Conservation (phyloP, 805 yeast species). For the Kuraishia piskuri region DNA sequence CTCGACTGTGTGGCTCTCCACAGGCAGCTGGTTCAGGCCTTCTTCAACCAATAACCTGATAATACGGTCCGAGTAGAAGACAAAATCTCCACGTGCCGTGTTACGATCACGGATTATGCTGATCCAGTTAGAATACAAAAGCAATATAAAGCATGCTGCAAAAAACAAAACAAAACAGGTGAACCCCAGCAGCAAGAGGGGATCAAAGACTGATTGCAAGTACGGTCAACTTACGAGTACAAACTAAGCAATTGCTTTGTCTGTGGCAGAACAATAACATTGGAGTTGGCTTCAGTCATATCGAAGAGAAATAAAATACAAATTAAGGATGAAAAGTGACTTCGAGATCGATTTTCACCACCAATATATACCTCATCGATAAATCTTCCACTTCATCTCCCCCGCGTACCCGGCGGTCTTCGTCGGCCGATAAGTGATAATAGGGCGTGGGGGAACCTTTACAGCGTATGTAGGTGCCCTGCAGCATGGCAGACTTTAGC, state of each 20-base stretch:
- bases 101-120: constrained; percentile 73
- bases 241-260: constrained; percentile 85
- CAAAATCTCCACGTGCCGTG: constrained; percentile 86
- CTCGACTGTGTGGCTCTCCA: constrained; percentile 52
- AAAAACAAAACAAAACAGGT: neutral
- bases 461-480: neutral
- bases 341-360: neutral
- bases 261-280: constrained; percentile 70
- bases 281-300: constrained; percentile 14
- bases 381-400: neutral
- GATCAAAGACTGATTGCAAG: no score
- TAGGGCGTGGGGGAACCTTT: neutral
- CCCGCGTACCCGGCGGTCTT: neutral
- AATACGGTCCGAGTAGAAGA: constrained; percentile 91
- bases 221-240: constrained; percentile 44
- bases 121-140: neutral
- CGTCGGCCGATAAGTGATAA: neutral
- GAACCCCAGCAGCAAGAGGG: no score
- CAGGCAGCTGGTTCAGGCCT: constrained; percentile 91
- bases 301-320: no score
- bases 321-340: neutral
- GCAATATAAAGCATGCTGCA: neutral
- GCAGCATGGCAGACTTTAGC: neutral
- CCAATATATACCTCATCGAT: neutral
- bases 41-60: constrained; percentile 91